phyloP scores from a whole-genome alignment of 2,329 filamentous ascomycete species.

The Pseudogymnoascus sp. region DNA sequence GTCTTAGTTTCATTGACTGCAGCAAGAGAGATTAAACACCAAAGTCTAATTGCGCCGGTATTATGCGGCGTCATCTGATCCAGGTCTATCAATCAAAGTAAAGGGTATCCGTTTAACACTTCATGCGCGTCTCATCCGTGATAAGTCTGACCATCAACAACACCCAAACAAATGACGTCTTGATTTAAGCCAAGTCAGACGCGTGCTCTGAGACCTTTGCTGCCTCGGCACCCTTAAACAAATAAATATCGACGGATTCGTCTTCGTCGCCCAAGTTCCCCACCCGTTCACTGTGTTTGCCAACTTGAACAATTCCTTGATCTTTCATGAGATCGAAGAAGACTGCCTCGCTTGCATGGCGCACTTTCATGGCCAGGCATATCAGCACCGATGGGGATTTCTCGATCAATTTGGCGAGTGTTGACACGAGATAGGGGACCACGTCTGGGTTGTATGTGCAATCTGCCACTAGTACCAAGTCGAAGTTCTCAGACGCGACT shows the following conservation, averaged over 20 bases:
- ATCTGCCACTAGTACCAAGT: conserved; percentile 59
- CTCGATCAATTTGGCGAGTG: conserved; percentile 33
- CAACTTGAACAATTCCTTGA: conserved; percentile 26
- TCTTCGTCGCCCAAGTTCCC: conserved; percentile 11
- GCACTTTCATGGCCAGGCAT: conserved; percentile 59
- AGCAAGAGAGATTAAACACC: background rate
- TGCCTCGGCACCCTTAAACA: background rate
- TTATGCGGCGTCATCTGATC: background rate
- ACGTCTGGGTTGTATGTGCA: conserved; percentile 68
- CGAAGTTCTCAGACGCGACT: conserved; percentile 34
- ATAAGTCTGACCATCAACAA: background rate
- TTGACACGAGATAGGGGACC: conserved; percentile 52
- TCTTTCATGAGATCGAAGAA: conserved; percentile 55
- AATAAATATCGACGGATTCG: conserved; percentile 18
- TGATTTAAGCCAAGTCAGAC: background rate
- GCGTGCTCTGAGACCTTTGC: background rate
- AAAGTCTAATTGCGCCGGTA: background rate
- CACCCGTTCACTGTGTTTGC: conserved; percentile 3
- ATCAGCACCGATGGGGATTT: conserved; percentile 16
- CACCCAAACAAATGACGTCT: conserved; percentile 1
- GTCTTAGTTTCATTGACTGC: background rate
- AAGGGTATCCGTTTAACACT: background rate
- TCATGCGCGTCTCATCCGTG: background rate
- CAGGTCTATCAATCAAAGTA: background rate
- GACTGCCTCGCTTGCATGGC: conserved; percentile 56